A percentile compares a stretch with the other conserved stretches of the same genome.
phyloP scores from a whole-genome alignment of 108 stramenopile genomes.

The Nannochloropsis salina region DNA sequence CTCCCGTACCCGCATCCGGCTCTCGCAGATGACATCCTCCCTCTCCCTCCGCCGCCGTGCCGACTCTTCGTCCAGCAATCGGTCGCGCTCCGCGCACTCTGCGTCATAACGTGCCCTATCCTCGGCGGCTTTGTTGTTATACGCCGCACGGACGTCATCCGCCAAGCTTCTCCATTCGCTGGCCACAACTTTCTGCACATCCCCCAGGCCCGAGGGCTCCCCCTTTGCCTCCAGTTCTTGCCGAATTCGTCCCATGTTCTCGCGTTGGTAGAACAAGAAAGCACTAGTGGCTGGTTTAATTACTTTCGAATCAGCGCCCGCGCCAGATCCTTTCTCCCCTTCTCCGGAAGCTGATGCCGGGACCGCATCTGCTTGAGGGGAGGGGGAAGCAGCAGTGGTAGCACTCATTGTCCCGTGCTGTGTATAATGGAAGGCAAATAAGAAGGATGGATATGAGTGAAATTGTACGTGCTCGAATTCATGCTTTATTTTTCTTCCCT shows the following conservation, averaged over 20 bases:
- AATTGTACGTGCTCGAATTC: too few species aligned
- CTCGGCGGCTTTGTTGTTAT: constrained; percentile 26
- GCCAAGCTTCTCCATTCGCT: constrained; percentile 34
- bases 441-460: too few species aligned
- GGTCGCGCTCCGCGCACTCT: constrained; percentile 44
- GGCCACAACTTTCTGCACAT: constrained; percentile 34
- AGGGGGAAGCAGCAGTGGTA: too few species aligned
- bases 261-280: constrained; percentile 8
- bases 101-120: constrained; percentile 42
- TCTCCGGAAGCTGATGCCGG: neutral
- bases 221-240: constrained; percentile 32
- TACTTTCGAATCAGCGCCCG: neutral
- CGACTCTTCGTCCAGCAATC: constrained; percentile 37
- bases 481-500: too few species aligned
- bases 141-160: constrained; percentile 26
- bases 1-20: constrained; percentile 46
- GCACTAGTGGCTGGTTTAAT: constrained; percentile 3
- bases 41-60: constrained; percentile 34
- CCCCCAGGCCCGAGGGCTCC: constrained; percentile 29
- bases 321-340: neutral
- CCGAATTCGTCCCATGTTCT: neutral
- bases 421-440: too few species aligned
- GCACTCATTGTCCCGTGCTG: too few species aligned
- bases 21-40: constrained; percentile 47
- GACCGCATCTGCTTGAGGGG: neutral